Base-by-base conservation (phyloP, 2,329 filamentous ascomycete genomes). In the Pestalotiopsis sp. region DNA sequence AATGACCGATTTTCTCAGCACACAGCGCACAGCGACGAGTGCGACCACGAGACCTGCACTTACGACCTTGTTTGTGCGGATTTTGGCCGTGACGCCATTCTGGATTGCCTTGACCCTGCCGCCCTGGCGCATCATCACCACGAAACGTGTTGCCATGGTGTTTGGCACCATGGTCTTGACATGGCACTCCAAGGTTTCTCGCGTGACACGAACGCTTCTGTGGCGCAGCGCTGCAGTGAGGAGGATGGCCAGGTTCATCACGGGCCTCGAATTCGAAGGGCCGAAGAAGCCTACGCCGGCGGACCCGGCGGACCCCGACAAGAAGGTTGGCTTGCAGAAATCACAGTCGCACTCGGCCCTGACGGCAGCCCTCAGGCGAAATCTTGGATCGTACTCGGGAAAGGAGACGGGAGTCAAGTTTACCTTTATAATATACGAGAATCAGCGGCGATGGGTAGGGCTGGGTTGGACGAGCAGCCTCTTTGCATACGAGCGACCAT, bases 381-480 rank as follows among this genome's bases (percentile, higher is more conserved):
- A 77, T 38, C 81, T 75, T 52, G 76, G 39, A 14, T 62, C 64
- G 7, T 63, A 76, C 7, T 78, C 84, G 49, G 80, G 82, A n/a
- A 86, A 85, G 69, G 91, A 92, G 4, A 89, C 94, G 0, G 94
- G 95, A 1, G 93, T 99, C 14, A 93, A 94, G 59, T 99, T 99
- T 76, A 99, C 96, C 0, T 99, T 99, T 71, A 95, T 96, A 62
- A 86, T 99, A 2, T 98, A 95, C 76, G 96, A 99, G 79, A 99
- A 99, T 74, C 96, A 99, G 80, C 89, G 96, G 57, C 89, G 96
- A 65, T 99, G 96, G 96, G 83, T 99, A 3, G 95, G 95, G 1
- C 87, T 99, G 13, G 96, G 96, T 0, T 99, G 96, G 95, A 98
- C 96, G 0, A 92, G 92, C 2, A 97, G 91, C 52, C 84, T 99